Conservation (phyloP, 768 basidiomycete genomes). For the Tubosaeta sp. region DNA sequence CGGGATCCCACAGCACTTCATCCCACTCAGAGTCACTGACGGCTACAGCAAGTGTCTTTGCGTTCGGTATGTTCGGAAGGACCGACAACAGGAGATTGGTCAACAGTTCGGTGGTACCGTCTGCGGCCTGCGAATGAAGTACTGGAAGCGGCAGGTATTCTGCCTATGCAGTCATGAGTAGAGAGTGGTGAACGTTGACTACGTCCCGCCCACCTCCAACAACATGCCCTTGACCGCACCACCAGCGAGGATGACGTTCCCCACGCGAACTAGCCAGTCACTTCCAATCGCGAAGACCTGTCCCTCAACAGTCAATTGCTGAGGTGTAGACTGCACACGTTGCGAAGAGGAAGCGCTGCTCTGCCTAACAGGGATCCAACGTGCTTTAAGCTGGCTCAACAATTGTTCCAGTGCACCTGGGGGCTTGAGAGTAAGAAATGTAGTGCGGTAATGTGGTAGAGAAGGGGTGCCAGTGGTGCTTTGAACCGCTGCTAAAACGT, state of each 20-base stretch:
- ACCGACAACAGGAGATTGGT: conserved; percentile 73
- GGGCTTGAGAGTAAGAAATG: conserved; percentile 71
- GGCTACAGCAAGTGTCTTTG: conserved; percentile 72
- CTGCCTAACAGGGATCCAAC: conserved; percentile 70
- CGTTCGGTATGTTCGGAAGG: conserved; percentile 67
- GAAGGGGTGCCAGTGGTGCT: conserved; percentile 32
- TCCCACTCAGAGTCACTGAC: conserved; percentile 78
- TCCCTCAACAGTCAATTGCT: conserved; percentile 72
- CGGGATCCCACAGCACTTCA: conserved; percentile 72
- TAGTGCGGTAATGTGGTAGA: conserved; percentile 61
- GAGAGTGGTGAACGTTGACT: neutral
- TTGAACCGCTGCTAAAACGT: conserved; percentile 40
- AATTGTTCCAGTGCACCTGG: conserved; percentile 74
- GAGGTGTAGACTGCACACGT: conserved; percentile 47
- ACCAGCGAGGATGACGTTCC: conserved; percentile 72
- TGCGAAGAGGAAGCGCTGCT: conserved; percentile 35
- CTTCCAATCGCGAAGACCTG: conserved; percentile 70
- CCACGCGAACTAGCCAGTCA: conserved; percentile 78
- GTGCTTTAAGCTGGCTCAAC: conserved; percentile 66
- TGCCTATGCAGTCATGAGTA: conserved; percentile 43
- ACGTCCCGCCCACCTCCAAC: conserved; percentile 53
- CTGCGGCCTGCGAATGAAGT: conserved; percentile 57
- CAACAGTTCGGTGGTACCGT: conserved; percentile 68
- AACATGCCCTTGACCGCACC: conserved; percentile 81
- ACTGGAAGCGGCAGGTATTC: conserved; percentile 78